A percentile compares a stretch with the other conserved stretches of the same genome.
phyloP scores from a whole-genome alignment of 2,329 filamentous ascomycete genomes.

The Xylaria sp. region DNA sequence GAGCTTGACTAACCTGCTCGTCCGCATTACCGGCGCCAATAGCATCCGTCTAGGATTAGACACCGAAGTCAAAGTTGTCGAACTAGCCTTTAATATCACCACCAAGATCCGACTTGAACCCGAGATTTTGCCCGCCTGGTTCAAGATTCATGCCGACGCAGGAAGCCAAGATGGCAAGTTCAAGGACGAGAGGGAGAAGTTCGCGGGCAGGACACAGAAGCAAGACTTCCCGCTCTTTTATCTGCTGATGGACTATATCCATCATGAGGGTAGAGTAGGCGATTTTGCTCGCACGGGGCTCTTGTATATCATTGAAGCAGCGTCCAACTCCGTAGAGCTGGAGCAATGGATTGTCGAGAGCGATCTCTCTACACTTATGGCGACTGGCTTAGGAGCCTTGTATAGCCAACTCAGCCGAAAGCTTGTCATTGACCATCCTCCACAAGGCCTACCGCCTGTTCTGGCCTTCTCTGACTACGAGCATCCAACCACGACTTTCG shows the following conservation, averaged over 20 bases:
- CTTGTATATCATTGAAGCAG: conserved; percentile 93
- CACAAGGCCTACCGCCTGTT: conserved; percentile 78
- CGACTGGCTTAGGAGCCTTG: conserved; percentile 84
- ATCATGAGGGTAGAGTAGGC: conserved; percentile 90
- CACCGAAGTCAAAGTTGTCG: conserved; percentile 86
- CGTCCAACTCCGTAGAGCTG: conserved; percentile 78
- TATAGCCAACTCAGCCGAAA: conserved; percentile 74
- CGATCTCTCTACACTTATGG: conserved; percentile 95
- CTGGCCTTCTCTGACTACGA: conserved; percentile 89
- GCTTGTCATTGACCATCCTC: conserved; percentile 78
- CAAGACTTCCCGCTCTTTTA: conserved; percentile 97
- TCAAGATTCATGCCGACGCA: conserved; percentile 62
- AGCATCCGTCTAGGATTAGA: conserved; percentile 76
- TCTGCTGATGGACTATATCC: conserved; percentile 93
- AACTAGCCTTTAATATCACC: conserved; percentile 93
- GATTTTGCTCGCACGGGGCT: conserved; percentile 95
- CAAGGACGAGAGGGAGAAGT: conserved; percentile 64
- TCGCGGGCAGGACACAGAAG: conserved; percentile 83
- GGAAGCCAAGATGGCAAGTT: conserved; percentile 46
- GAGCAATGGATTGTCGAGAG: conserved; percentile 98
- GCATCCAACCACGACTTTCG: conserved; percentile 70
- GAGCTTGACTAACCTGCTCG: conserved; percentile 84
- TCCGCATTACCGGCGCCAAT: conserved; percentile 76
- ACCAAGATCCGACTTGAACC: conserved; percentile 94
- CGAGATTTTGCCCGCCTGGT: conserved; percentile 88